Percentiles rank a stretch among this genome's conserved stretches.
phyloP scores from a whole-genome alignment of 108 stramenopile species.

The Cyclotella cryptica region DNA sequence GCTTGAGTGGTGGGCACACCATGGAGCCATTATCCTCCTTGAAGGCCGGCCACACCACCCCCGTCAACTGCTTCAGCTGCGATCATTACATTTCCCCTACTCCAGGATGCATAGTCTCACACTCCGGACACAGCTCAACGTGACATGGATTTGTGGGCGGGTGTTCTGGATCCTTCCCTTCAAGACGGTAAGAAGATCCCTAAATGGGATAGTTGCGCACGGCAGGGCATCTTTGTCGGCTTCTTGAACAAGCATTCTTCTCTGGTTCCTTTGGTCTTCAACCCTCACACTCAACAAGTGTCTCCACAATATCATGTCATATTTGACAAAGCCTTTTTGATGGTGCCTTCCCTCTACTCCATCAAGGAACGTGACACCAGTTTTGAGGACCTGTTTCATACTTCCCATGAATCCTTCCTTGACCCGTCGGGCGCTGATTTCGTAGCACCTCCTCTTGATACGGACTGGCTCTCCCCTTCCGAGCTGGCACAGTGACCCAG shows the following conservation, averaged over 20 bases:
- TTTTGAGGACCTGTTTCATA: not conserved
- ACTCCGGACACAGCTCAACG: not conserved
- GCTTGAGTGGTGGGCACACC: too few relatives aligned
- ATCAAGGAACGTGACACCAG: not conserved
- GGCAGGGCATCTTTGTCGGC: too few relatives aligned
- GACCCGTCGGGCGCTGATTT: not conserved
- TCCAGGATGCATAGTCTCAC: constrained; percentile 10
- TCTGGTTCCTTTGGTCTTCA: too few relatives aligned
- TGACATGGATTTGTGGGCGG: too few relatives aligned
- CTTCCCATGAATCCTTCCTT: not conserved
- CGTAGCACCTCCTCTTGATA: not conserved
- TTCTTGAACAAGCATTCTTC: too few relatives aligned
- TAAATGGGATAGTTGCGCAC: too few relatives aligned
- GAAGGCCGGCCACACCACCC: not conserved
- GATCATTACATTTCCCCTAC: constrained; percentile 51
- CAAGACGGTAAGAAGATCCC: too few relatives aligned
- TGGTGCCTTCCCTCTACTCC: too few relatives aligned
- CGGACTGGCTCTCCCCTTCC: not conserved
- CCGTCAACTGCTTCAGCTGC: constrained; percentile 40
- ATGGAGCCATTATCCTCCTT: too few relatives aligned
- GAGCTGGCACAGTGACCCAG: too few relatives aligned
- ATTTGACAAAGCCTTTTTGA: too few relatives aligned
- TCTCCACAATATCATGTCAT: constrained; percentile 29
- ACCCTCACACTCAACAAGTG: constrained; percentile 7
- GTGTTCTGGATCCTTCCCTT: too few relatives aligned